A percentile compares a stretch with the other conserved stretches of the same genome.
Evolutionary conservation across 2,329 filamentous ascomycete species (phyloP).

Genomic region (Annulohypoxylon truncatum): DNA sequence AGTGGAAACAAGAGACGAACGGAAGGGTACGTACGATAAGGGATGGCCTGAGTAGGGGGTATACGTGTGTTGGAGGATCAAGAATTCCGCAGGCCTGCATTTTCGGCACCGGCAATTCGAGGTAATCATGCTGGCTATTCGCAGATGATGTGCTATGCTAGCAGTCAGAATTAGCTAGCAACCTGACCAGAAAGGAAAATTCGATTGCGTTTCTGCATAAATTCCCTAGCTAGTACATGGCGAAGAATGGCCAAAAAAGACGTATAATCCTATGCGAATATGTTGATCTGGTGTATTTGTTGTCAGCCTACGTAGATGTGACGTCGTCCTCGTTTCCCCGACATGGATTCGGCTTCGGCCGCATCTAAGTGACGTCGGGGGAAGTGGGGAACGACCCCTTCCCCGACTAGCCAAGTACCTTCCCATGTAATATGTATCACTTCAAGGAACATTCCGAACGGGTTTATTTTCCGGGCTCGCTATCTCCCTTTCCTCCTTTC

Average conservation of each 20-base stretch:
- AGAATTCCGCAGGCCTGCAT: neutral
- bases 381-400: conserved; percentile 28
- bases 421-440: conserved; percentile 7
- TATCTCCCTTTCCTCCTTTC: neutral
- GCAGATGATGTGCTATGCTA: neutral
- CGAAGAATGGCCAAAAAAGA: conserved; percentile 27
- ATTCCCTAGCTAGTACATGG: conserved; percentile 16
- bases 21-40: conserved; percentile 5
- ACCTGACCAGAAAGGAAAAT: neutral
- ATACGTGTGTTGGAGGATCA: neutral
- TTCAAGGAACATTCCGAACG: conserved; percentile 33
- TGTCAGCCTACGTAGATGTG: neutral
- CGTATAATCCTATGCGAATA: conserved; percentile 2
- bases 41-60: conserved; percentile 2
- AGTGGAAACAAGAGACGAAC: conserved; percentile 1
- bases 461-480: conserved; percentile 17
- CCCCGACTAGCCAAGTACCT: conserved; percentile 21
- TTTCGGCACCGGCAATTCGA: neutral
- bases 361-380: conserved; percentile 11
- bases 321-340: neutral
- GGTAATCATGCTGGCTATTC: neutral
- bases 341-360: conserved; percentile 15
- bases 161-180: neutral
- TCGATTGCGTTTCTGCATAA: conserved; percentile 16
- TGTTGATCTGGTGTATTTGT: neutral